Evolutionary conservation across 441 rosid genomes (phyloP).

Genomic region (Brassica hybrid): DNA sequence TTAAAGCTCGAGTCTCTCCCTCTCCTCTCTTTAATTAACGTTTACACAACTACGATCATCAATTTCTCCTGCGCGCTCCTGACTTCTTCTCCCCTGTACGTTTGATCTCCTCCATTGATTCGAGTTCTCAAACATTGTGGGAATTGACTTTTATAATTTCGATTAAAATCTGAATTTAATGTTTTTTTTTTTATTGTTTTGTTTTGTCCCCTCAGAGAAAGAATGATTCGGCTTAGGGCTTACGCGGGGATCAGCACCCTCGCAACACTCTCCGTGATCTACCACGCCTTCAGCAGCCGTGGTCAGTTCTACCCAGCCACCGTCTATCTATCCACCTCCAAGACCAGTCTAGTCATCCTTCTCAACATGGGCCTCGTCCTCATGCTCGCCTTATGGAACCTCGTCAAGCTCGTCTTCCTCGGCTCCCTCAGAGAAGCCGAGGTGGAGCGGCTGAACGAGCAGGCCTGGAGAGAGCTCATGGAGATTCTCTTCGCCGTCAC

Average conservation of each 20-base stretch:
- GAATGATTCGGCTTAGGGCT: constrained; percentile 80
- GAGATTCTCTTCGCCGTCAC: no score
- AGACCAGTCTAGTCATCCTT: constrained; percentile 75
- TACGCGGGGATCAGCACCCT: constrained; percentile 69
- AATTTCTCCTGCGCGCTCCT: constrained; percentile 13
- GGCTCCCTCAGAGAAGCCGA: constrained; percentile 94
- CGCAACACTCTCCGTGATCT: constrained; percentile 59
- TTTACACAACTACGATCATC: neutral
- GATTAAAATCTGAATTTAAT: neutral
- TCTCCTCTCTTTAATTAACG: neutral
- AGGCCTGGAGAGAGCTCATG: constrained; percentile 88
- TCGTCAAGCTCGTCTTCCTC: constrained; percentile 69
- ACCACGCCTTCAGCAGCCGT: constrained; percentile 83
- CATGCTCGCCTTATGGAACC: constrained; percentile 79
- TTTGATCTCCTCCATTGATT: neutral
- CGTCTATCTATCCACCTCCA: constrained; percentile 82
- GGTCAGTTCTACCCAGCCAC: constrained; percentile 89
- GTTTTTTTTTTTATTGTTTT: neutral
- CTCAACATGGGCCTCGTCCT: constrained; percentile 85
- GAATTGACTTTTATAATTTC: neutral
- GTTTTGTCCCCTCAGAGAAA: constrained; percentile 33
- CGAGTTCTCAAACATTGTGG: no score
- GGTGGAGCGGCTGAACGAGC: constrained; percentile 88
- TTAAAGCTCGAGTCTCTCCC: neutral
- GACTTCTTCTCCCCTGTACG: constrained; percentile 10